phyloP scores from a whole-genome alignment of 441 rosid genomes.

The Euphorbia schlechtendalii region DNA sequence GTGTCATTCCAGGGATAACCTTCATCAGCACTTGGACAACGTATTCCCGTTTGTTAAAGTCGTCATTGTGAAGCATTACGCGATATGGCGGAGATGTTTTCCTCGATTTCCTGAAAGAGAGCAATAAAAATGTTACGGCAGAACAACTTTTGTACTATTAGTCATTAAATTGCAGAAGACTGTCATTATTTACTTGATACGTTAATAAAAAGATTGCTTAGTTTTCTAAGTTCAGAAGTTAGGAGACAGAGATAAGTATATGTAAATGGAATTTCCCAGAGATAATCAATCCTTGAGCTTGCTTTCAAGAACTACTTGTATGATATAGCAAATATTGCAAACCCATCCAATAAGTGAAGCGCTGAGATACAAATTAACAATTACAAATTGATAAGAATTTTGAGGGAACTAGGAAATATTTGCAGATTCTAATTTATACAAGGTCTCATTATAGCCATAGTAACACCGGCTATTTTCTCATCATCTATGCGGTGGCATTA shows the following conservation, averaged over 20 bases:
- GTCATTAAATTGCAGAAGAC: background rate
- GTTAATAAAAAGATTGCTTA: background rate
- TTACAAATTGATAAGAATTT: background rate
- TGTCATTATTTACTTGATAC: background rate
- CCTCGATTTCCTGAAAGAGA: slow-evolving; percentile 53
- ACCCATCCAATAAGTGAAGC: background rate
- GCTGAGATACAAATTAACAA: background rate
- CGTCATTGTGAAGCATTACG: slow-evolving; percentile 81
- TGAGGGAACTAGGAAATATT: background rate
- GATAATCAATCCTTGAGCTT: background rate
- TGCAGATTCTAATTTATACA: background rate
- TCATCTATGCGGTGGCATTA: too few relatives aligned
- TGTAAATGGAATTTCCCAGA: background rate
- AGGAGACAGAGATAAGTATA: background rate
- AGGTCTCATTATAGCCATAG: too few relatives aligned
- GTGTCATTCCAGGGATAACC: slow-evolving; percentile 91
- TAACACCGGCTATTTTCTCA: too few relatives aligned
- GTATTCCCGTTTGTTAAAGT: slow-evolving; percentile 80
- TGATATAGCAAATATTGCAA: background rate
- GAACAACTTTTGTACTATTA: background rate
- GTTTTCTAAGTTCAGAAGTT: slow-evolving; percentile 2
- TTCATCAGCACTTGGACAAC: slow-evolving; percentile 95
- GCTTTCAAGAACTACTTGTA: background rate
- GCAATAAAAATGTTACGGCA: background rate
- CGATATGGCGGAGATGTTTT: slow-evolving; percentile 81